Conservation (phyloP, 129 eudicot genomes). For the Saposhnikovia divaricata region DNA sequence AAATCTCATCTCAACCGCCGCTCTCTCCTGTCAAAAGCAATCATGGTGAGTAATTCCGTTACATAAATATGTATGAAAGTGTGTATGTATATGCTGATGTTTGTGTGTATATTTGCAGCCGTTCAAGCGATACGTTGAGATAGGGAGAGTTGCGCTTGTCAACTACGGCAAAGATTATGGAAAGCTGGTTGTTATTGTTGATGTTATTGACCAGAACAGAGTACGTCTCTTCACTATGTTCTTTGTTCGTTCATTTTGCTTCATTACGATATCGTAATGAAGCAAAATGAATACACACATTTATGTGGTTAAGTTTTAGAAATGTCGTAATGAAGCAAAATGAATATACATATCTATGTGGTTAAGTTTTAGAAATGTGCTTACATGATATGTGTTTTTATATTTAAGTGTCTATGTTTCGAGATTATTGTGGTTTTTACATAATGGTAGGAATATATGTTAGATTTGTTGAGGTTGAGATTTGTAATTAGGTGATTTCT, state of each 20-base stretch:
- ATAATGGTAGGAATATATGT: too few relatives aligned
- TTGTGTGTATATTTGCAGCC: slow-evolving; percentile 36
- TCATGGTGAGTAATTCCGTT: not conserved
- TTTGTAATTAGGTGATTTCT: too few relatives aligned
- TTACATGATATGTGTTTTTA: too few relatives aligned
- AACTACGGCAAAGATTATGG: slow-evolving; percentile 32
- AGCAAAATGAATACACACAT: not conserved
- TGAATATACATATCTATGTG: too few relatives aligned
- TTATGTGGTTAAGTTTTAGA: too few relatives aligned
- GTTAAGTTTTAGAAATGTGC: too few relatives aligned
- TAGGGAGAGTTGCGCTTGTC: slow-evolving; percentile 72
- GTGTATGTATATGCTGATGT: not conserved
- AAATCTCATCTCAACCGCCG: not conserved
- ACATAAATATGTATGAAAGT: not conserved
- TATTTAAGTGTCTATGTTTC: too few relatives aligned
- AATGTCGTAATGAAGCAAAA: too few relatives aligned
- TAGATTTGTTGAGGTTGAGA: too few relatives aligned
- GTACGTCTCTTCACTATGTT: slow-evolving; percentile 19
- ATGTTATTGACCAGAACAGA: slow-evolving; percentile 76
- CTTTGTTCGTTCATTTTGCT: not conserved
- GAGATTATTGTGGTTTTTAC: too few relatives aligned
- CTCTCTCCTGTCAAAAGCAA: not conserved
- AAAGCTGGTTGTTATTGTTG: slow-evolving; percentile 76
- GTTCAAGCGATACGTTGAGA: slow-evolving; percentile 88
- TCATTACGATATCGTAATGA: not conserved